phyloP scores from a whole-genome alignment of 2,329 filamentous ascomycete genomes.

The Aspergillus pseudoterreus region DNA sequence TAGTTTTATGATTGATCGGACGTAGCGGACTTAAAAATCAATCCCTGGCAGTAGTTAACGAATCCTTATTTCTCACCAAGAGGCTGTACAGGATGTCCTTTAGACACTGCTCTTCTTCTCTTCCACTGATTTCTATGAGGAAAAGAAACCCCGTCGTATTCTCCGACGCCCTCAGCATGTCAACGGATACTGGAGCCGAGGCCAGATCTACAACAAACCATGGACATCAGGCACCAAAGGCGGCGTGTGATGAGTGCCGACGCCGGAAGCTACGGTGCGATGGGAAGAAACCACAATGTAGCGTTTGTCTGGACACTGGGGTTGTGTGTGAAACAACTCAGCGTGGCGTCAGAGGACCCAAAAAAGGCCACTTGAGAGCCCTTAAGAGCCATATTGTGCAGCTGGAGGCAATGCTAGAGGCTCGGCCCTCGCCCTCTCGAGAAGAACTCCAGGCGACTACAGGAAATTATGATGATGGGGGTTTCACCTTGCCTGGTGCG shows the following conservation, averaged over 20 bases:
- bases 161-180: not conserved
- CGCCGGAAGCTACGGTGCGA: not conserved
- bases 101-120: not conserved
- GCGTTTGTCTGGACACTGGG: not conserved
- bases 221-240: not conserved
- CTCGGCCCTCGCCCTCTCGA: not conserved
- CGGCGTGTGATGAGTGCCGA: not conserved
- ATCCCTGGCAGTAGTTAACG: not conserved
- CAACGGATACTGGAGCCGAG: not conserved
- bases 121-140: not conserved
- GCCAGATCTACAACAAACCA: not conserved
- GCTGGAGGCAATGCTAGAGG: not conserved
- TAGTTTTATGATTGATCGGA: not conserved
- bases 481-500: not conserved
- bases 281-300: not conserved
- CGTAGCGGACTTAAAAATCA: not conserved
- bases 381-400: not conserved
- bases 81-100: not conserved
- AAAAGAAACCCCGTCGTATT: not conserved
- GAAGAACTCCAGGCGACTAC: not conserved
- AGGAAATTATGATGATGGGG: not conserved
- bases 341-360: not conserved
- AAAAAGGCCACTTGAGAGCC: not conserved
- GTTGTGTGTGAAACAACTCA: not conserved
- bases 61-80: not conserved